Percentiles rank a stretch among this genome's conserved stretches.
These are phyloP conservation scores for Cladosporium sp. DNA, from an alignment of 2,329 filamentous ascomycete genomes.

Conservation along the genomic window DNA sequence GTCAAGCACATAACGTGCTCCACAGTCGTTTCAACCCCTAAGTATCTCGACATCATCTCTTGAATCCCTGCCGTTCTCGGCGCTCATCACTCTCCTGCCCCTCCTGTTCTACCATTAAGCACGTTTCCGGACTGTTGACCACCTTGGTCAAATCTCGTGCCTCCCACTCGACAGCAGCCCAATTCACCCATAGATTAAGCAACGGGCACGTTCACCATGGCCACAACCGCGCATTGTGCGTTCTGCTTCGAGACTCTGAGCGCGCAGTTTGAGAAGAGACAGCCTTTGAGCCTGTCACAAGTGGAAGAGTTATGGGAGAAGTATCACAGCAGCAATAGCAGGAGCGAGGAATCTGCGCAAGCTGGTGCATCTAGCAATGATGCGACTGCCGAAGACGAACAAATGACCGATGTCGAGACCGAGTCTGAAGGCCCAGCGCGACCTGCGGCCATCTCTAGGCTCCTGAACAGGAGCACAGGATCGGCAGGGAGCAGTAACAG, in stretches of 20 bases:
- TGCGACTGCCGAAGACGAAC: constrained; percentile 33
- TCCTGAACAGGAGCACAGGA: constrained; percentile 28
- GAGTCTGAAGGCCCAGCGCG: constrained; percentile 25
- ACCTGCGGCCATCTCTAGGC: constrained; percentile 43
- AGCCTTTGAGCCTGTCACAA: constrained; percentile 62
- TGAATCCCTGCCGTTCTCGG: not conserved
- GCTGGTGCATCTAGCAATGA: constrained; percentile 22
- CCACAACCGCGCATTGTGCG: constrained; percentile 77
- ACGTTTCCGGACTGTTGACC: not conserved
- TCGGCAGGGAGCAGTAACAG: constrained; percentile 27
- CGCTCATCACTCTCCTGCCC: not conserved
- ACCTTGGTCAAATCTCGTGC: not conserved
- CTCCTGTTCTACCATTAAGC: not conserved
- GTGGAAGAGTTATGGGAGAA: constrained; percentile 66
- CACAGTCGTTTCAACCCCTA: not conserved
- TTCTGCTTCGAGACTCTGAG: constrained; percentile 87
- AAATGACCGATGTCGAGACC: constrained; percentile 28
- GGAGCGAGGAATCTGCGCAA: constrained; percentile 22
- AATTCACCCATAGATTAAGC: too few species aligned
- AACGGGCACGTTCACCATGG: constrained; percentile 55
- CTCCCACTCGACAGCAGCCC: not conserved
- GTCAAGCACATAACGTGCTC: not conserved
- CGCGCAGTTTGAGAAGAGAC: constrained; percentile 67
- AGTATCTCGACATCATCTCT: constrained; percentile 1
- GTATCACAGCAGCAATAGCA: constrained; percentile 40